A percentile compares a stretch with the other conserved stretches of the same genome.
These are phyloP conservation scores for Chrysoporthe puriensis DNA, from an alignment of 2,329 filamentous ascomycete species.

Conservation along the genomic window DNA sequence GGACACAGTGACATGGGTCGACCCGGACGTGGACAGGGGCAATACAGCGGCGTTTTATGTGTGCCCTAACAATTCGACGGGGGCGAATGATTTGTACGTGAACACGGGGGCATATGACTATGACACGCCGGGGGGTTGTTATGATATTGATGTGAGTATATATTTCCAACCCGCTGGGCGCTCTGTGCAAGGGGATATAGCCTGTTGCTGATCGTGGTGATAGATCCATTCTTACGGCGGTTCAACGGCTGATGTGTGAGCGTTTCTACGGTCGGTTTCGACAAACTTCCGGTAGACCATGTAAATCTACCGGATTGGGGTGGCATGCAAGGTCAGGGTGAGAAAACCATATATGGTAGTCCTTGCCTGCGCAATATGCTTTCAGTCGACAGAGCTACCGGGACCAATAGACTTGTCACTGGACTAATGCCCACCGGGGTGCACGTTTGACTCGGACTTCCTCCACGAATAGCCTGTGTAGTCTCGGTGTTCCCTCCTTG, in stretches of 20 bases:
- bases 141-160: slow-evolving; percentile 28
- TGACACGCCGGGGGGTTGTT: slow-evolving; percentile 55
- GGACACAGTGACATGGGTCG: slow-evolving; percentile 57
- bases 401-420: background rate
- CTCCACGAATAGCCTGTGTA: background rate
- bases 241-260: slow-evolving; percentile 24
- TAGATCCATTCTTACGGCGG: slow-evolving; percentile 30
- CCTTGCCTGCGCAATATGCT: background rate
- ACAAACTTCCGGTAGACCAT: too few relatives aligned
- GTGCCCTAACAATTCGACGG: slow-evolving; percentile 38
- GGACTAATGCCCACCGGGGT: too few relatives aligned
- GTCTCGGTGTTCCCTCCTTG: background rate
- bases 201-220: background rate
- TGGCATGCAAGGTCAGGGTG: background rate
- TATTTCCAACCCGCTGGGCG: background rate
- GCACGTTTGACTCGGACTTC: background rate
- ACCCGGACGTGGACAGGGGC: slow-evolving; percentile 48
- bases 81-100: slow-evolving; percentile 50
- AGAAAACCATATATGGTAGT: background rate
- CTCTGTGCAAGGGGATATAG: slow-evolving; percentile 20
- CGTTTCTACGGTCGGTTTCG: background rate
- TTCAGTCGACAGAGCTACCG: background rate
- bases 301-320: too few relatives aligned
- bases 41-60: slow-evolving; percentile 60
- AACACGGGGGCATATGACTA: slow-evolving; percentile 61